A percentile compares a stretch with the other conserved stretches of the same genome.
phyloP scores from a whole-genome alignment of 2,329 filamentous ascomycete species.

The Graphilbum fragrans region DNA sequence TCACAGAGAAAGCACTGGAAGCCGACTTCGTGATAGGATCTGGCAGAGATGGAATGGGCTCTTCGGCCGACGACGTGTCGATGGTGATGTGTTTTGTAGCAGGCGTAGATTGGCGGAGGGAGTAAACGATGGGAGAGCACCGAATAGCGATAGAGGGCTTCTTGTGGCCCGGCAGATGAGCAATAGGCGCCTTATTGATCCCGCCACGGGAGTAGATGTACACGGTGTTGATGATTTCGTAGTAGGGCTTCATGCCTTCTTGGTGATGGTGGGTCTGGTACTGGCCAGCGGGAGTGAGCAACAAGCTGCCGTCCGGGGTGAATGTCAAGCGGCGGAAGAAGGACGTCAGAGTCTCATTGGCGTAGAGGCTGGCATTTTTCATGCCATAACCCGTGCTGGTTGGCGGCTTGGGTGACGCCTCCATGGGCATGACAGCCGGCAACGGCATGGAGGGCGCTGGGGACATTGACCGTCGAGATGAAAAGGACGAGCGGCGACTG shows the following conservation, averaged over 20 bases:
- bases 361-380: slow-evolving; percentile 83
- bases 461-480: slow-evolving; percentile 74
- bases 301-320: slow-evolving; percentile 83
- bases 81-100: slow-evolving; percentile 83
- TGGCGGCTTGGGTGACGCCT: slow-evolving; percentile 69
- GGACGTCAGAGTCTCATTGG: slow-evolving; percentile 91
- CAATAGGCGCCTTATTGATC: slow-evolving; percentile 91
- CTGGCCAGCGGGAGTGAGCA: slow-evolving; percentile 90
- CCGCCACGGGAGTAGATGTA: slow-evolving; percentile 96
- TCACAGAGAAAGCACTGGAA: slow-evolving; percentile 39
- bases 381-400: slow-evolving; percentile 45
- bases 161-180: slow-evolving; percentile 92
- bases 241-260: slow-evolving; percentile 55
- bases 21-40: slow-evolving; percentile 62
- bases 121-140: slow-evolving; percentile 86
- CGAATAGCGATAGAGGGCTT: slow-evolving; percentile 94
- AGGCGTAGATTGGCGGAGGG: slow-evolving; percentile 54
- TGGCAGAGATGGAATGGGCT: slow-evolving; percentile 70
- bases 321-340: slow-evolving; percentile 94
- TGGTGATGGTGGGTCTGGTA: slow-evolving; percentile 69
- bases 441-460: slow-evolving; percentile 88
- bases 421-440: slow-evolving; percentile 89
- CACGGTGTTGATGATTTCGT: slow-evolving; percentile 91
- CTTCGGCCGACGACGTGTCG: slow-evolving; percentile 81
- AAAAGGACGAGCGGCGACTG: slow-evolving; percentile 90